Conservation (phyloP, 306 rosid genomes). For the Medicago lupulina region DNA sequence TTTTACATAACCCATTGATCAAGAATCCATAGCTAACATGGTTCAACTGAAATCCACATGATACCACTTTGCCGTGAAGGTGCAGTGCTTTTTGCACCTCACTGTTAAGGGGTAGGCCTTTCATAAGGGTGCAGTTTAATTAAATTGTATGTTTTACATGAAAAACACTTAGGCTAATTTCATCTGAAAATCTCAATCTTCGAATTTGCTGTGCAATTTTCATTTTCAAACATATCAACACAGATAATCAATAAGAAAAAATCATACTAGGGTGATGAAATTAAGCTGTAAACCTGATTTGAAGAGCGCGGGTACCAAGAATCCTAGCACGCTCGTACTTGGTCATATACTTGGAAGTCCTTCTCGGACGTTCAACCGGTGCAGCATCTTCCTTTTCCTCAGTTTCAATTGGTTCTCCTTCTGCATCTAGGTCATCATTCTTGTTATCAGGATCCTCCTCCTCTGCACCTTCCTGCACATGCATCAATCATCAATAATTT, state of each 20-base stretch:
- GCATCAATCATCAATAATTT: slow-evolving; percentile 38
- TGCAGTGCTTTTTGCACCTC: too few species aligned
- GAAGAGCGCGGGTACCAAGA: slow-evolving; percentile 94
- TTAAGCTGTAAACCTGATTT: slow-evolving; percentile 69
- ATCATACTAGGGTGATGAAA: not conserved
- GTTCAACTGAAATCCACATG: too few species aligned
- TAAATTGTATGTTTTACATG: too few species aligned
- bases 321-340: slow-evolving; percentile 95
- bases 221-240: too few species aligned
- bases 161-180: not conserved
- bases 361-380: slow-evolving; percentile 65
- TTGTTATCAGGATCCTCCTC: slow-evolving; percentile 70
- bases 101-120: too few species aligned
- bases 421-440: slow-evolving; percentile 65
- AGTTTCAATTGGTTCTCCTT: slow-evolving; percentile 67
- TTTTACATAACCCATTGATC: too few species aligned
- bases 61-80: too few species aligned
- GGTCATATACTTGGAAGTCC: slow-evolving; percentile 87
- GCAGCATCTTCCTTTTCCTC: slow-evolving; percentile 65
- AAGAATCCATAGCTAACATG: too few species aligned
- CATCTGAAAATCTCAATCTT: not conserved
- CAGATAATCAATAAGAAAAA: too few species aligned
- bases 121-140: too few species aligned
- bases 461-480: slow-evolving; percentile 84
- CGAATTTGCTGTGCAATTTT: not conserved